Evolutionary conservation across 202 grass and related monocot genomes (phyloP).

Genomic region (Zoysia matrella): DNA sequence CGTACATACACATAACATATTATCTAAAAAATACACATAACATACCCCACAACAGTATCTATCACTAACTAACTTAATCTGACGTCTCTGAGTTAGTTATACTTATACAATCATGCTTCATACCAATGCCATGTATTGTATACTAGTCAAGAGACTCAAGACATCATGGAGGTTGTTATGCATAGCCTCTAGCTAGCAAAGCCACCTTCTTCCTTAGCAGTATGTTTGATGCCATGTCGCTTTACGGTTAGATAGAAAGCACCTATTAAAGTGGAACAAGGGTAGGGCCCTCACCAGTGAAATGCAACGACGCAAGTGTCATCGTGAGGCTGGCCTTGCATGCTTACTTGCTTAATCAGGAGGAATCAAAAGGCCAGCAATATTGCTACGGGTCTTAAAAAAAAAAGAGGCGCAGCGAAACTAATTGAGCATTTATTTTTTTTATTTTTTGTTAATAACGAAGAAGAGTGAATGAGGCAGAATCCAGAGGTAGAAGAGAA

Average conservation of each 20-base stretch:
- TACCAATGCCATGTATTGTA: slow-evolving; percentile 17
- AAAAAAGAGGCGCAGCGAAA: slow-evolving; percentile 35
- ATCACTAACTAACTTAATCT: not conserved
- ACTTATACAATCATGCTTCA: slow-evolving; percentile 17
- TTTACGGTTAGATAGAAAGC: slow-evolving; percentile 52
- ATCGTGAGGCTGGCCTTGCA: slow-evolving; percentile 35
- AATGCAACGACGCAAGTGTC: slow-evolving; percentile 48
- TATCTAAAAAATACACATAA: too few relatives aligned
- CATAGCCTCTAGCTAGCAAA: slow-evolving; percentile 15
- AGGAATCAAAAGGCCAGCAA: not conserved
- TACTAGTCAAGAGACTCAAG: not conserved
- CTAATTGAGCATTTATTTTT: slow-evolving; percentile 24
- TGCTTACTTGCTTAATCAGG: slow-evolving; percentile 46
- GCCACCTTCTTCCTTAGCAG: slow-evolving; percentile 2
- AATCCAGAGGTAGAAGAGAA: slow-evolving; percentile 40
- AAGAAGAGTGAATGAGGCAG: slow-evolving; percentile 48
- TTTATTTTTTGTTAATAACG: not conserved
- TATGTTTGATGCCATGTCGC: slow-evolving; percentile 20
- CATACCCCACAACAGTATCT: not conserved
- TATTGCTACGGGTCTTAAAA: too few relatives aligned
- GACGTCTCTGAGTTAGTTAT: slow-evolving; percentile 30
- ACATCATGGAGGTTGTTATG: slow-evolving; percentile 17
- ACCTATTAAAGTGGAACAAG: slow-evolving; percentile 50
- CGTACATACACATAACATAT: not conserved
- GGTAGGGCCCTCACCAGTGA: slow-evolving; percentile 48